Conservation (phyloP, 2,329 filamentous ascomycete genomes). For the Fusarium ambrosium region DNA sequence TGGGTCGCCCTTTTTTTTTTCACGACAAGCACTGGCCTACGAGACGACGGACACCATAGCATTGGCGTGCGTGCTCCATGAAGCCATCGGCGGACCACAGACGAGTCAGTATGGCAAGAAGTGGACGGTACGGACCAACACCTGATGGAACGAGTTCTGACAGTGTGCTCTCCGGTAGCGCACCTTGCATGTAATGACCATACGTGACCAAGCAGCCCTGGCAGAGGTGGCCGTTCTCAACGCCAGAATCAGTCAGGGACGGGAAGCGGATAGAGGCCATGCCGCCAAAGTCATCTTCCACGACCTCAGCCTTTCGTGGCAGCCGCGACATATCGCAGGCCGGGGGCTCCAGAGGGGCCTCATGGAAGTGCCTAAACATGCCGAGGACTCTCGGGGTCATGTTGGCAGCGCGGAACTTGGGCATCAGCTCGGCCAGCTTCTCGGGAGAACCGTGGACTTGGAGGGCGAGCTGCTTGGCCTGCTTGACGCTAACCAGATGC, state of each 20-base stretch:
- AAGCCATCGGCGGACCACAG: conserved; percentile 40
- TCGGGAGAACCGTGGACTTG: conserved; percentile 43
- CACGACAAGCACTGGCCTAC: conserved; percentile 20
- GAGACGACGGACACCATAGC: conserved; percentile 40
- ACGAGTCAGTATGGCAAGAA: conserved; percentile 35
- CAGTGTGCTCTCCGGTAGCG: conserved; percentile 30
- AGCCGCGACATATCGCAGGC: conserved; percentile 42
- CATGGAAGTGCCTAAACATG: conserved; percentile 38
- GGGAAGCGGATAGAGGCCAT: conserved; percentile 47
- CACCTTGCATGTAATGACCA: conserved; percentile 35
- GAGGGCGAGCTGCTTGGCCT: conserved; percentile 47
- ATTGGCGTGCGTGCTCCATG: conserved; percentile 39
- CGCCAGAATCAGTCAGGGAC: conserved; percentile 30
- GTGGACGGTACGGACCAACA: conserved; percentile 38
- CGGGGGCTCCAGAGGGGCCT: conserved; percentile 38
- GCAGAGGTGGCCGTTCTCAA: conserved; percentile 42
- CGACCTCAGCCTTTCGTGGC: conserved; percentile 30
- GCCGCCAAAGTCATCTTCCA: conserved; percentile 42
- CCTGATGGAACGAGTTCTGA: conserved; percentile 35
- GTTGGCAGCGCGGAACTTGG: conserved; percentile 18
- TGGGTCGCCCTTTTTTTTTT: neutral
- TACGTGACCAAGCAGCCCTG: conserved; percentile 42
- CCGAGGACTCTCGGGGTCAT: conserved; percentile 34
- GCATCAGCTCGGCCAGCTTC: conserved; percentile 24
- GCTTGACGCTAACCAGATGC: conserved; percentile 48